These are phyloP conservation scores for Lipomyces mesembrius DNA, from an alignment of 805 yeast species.

Conservation along the genomic window DNA sequence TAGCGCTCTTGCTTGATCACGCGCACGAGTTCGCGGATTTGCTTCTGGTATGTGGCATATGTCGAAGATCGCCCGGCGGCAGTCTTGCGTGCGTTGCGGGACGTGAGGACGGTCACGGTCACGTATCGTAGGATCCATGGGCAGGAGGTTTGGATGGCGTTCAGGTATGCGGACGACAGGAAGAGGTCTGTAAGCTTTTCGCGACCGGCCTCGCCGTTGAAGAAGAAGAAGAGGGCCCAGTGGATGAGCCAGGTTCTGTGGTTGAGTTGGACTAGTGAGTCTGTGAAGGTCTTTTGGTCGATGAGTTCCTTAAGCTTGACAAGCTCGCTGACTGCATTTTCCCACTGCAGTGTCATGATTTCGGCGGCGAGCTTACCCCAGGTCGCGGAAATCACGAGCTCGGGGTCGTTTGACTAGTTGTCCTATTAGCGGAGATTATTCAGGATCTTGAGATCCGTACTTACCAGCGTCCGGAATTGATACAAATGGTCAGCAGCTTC, in stretches of 20 bases:
- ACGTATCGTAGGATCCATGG: constrained; percentile 74
- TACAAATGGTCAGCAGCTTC: constrained; percentile 62
- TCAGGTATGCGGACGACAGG: constrained; percentile 62
- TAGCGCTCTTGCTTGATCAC: constrained; percentile 65
- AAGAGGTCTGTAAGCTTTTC: constrained; percentile 62
- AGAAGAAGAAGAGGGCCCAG: constrained; percentile 69
- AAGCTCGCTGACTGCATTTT: constrained; percentile 58
- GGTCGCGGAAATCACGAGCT: constrained; percentile 58
- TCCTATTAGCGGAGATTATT: background rate
- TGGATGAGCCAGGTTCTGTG: constrained; percentile 71
- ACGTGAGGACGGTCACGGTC: constrained; percentile 60
- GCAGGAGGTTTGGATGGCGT: constrained; percentile 70
- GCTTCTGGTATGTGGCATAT: constrained; percentile 52
- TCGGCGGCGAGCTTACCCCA: constrained; percentile 74
- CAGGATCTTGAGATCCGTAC: background rate
- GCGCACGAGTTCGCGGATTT: constrained; percentile 61
- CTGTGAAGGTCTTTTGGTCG: constrained; percentile 56
- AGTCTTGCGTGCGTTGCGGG: constrained; percentile 40
- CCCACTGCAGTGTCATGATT: constrained; percentile 59
- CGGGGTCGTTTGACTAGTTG: constrained; percentile 52
- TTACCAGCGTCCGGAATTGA: constrained; percentile 56
- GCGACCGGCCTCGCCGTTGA: constrained; percentile 57
- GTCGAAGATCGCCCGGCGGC: constrained; percentile 36
- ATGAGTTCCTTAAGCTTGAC: constrained; percentile 60
- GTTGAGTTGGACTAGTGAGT: constrained; percentile 63